Conservation (phyloP, 352 stramenopile genomes). For the Peronospora destructor region DNA sequence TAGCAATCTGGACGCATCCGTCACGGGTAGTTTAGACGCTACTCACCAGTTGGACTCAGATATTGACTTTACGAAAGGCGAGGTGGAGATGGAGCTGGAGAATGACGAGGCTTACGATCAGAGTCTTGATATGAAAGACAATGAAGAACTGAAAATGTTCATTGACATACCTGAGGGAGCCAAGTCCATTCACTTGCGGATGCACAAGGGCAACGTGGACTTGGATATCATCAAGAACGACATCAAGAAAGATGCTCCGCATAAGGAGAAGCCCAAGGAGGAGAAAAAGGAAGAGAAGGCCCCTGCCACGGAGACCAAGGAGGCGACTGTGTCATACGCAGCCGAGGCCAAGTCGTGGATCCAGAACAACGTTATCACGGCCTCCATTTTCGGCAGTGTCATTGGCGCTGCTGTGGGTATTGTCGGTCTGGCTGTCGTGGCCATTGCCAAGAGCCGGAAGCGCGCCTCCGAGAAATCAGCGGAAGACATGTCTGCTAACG, state of each 20-base stretch:
- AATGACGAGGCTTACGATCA: constrained; percentile 45
- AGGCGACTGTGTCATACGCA: constrained; percentile 34
- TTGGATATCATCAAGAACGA: constrained; percentile 44
- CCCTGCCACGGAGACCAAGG: constrained; percentile 11
- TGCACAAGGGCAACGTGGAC: constrained; percentile 44
- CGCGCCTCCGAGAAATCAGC: constrained; percentile 34
- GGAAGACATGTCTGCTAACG: constrained; percentile 27
- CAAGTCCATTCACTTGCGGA: constrained; percentile 40
- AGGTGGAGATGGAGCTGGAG: constrained; percentile 34
- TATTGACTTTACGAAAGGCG: constrained; percentile 29
- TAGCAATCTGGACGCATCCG: constrained; percentile 22
- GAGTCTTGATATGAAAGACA: constrained; percentile 37
- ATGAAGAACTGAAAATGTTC: constrained; percentile 36
- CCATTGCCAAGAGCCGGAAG: constrained; percentile 44
- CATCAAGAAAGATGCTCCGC: not conserved
- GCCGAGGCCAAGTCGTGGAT: constrained; percentile 39
- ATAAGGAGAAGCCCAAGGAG: constrained; percentile 9
- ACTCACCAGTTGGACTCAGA: constrained; percentile 29
- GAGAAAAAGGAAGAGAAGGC: constrained; percentile 18
- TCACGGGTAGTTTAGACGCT: constrained; percentile 23
- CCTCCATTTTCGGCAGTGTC: constrained; percentile 30
- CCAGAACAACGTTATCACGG: constrained; percentile 31
- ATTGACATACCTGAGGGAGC: constrained; percentile 43
- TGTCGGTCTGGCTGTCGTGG: constrained; percentile 36
- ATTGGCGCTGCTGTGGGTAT: constrained; percentile 45